A percentile compares a stretch with the other conserved stretches of the same genome.
Conservation (phyloP, 495 filamentous ascomycete species). For the Aspergillus conjunctus region DNA sequence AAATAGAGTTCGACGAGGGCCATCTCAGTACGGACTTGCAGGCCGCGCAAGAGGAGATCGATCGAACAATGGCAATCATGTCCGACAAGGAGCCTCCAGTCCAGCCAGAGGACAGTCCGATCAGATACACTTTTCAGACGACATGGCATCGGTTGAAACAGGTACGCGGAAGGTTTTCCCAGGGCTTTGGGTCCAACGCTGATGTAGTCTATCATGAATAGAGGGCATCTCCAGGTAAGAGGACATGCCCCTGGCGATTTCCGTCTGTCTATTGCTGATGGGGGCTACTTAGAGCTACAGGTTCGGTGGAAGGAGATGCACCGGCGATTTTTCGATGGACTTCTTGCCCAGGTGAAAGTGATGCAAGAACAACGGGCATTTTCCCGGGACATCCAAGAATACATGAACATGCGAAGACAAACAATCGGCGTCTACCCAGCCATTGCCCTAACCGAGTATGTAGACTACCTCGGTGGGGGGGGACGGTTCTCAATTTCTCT, state of each 20-base stretch:
- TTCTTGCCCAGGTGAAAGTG: not conserved
- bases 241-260: too few species aligned
- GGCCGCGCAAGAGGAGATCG: constrained; percentile 10
- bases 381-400: constrained; percentile 2
- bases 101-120: not conserved
- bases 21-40: not conserved
- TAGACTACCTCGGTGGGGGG: too few species aligned
- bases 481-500: too few species aligned
- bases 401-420: constrained; percentile 8
- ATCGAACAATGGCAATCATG: not conserved
- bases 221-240: too few species aligned
- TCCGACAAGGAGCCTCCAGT: not conserved
- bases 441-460: constrained; percentile 6
- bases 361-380: not conserved
- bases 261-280: too few species aligned
- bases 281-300: not conserved
- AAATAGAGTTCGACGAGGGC: constrained; percentile 14
- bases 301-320: constrained; percentile 1
- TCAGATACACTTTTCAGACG: constrained; percentile 9
- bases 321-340: constrained; percentile 1
- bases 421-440: constrained; percentile 7
- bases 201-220: too few species aligned
- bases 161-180: too few species aligned
- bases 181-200: too few species aligned
- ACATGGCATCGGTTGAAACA: constrained; percentile 8